These are phyloP conservation scores for Verbena officinalis DNA, from an alignment of 257 asterid genomes.

Conservation along the genomic window DNA sequence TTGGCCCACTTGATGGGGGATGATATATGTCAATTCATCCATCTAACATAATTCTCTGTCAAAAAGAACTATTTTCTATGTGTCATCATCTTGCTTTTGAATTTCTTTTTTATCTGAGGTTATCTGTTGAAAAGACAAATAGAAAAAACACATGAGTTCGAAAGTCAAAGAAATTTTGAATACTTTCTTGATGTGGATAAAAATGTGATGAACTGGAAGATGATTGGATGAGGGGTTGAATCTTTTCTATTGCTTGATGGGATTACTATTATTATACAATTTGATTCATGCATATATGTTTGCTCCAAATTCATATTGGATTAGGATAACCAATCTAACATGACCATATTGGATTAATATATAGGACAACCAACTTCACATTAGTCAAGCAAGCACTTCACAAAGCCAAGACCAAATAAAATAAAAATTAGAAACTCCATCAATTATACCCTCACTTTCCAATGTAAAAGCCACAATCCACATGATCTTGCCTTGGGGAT, in stretches of 20 bases:
- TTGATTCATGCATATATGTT: neutral
- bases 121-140: conserved; percentile 20
- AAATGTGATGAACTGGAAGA: neutral
- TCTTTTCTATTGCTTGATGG: conserved; percentile 4
- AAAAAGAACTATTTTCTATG: conserved; percentile 14
- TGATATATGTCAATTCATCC: conserved; percentile 48
- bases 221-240: neutral
- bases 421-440: neutral
- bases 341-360: conserved; percentile 14
- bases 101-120: conserved; percentile 21
- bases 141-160: conserved; percentile 11
- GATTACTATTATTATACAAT: neutral
- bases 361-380: conserved; percentile 32
- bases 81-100: conserved; percentile 38
- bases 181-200: neutral
- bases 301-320: neutral
- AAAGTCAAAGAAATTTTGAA: neutral
- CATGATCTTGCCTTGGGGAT: conserved; percentile 64
- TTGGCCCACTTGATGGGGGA: conserved; percentile 35
- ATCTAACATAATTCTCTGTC: conserved; percentile 36
- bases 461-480: conserved; percentile 50
- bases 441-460: conserved; percentile 36
- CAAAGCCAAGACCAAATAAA: conserved; percentile 20
- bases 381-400: conserved; percentile 28
- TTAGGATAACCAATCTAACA: conserved; percentile 4